phyloP scores from a whole-genome alignment of 352 stramenopile genomes.

The Pythium folliculosum region DNA sequence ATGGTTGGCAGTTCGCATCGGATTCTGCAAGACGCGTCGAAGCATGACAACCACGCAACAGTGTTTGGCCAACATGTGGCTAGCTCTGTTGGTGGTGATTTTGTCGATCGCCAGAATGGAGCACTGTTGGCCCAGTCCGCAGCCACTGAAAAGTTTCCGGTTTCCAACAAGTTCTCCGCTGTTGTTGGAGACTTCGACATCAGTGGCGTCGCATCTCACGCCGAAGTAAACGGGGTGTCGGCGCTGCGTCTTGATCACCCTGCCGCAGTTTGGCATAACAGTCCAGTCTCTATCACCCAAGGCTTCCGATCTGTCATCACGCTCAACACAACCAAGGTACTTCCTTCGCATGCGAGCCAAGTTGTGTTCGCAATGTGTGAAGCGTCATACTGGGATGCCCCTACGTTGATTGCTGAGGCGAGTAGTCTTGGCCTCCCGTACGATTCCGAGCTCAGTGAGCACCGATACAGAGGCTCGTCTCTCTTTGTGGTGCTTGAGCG shows the following conservation, averaged over 20 bases:
- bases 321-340: slow-evolving; percentile 26
- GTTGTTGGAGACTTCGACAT: slow-evolving; percentile 28
- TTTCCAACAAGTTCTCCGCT: slow-evolving; percentile 24
- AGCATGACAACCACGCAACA: slow-evolving; percentile 73
- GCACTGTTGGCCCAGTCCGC: slow-evolving; percentile 12
- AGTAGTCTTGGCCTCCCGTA: slow-evolving; percentile 4
- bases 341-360: slow-evolving; percentile 10
- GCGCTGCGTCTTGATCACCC: slow-evolving; percentile 27
- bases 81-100: no score
- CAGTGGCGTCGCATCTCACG: slow-evolving; percentile 17
- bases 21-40: slow-evolving; percentile 68
- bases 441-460: slow-evolving; percentile 9
- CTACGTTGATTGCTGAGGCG: slow-evolving; percentile 51
- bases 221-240: slow-evolving; percentile 25
- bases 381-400: slow-evolving; percentile 68
- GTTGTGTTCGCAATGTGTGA: slow-evolving; percentile 68
- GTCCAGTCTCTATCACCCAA: slow-evolving; percentile 34
- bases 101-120: background rate
- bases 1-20: slow-evolving; percentile 65
- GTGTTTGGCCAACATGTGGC: slow-evolving; percentile 32
- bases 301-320: slow-evolving; percentile 59
- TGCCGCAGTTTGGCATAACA: slow-evolving; percentile 46
- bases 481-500: slow-evolving; percentile 25
- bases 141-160: slow-evolving; percentile 16
- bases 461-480: slow-evolving; percentile 17